Conservation (phyloP, 2,329 filamentous ascomycete species). For the Pseudopyricularia cyperi region DNA sequence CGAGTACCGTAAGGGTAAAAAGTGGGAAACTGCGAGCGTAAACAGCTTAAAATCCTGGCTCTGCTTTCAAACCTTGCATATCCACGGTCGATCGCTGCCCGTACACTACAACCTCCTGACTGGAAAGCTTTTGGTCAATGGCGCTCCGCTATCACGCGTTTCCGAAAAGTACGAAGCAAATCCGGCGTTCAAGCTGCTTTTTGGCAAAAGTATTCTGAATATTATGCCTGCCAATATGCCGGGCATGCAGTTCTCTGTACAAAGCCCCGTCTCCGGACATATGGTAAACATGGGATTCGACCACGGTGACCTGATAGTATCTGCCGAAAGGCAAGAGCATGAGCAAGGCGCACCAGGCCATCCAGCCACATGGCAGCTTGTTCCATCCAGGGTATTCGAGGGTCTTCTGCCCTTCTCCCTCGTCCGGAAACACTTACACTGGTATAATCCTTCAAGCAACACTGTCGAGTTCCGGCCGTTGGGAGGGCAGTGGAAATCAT, state of each 20-base stretch:
- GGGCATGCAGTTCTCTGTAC: constrained; percentile 27
- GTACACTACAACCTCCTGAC: constrained; percentile 37
- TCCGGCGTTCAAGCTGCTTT: constrained; percentile 25
- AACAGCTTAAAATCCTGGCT: constrained; percentile 8
- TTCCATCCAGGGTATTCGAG: constrained; percentile 25
- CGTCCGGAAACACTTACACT: constrained; percentile 28
- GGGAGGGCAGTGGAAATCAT: constrained; percentile 13
- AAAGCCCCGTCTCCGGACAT: constrained; percentile 15
- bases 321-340: constrained; percentile 7
- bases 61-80: constrained; percentile 5
- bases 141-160: constrained; percentile 30
- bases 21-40: neutral
- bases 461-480: constrained; percentile 19
- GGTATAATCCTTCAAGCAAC: constrained; percentile 22
- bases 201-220: constrained; percentile 27
- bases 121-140: constrained; percentile 38
- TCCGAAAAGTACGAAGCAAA: constrained; percentile 29
- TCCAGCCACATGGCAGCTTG: constrained; percentile 12
- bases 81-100: constrained; percentile 3
- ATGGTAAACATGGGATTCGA: constrained; percentile 18
- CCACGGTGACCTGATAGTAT: constrained; percentile 18
- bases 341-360: neutral
- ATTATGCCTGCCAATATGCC: constrained; percentile 23
- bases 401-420: constrained; percentile 21
- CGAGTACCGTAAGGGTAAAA: constrained; percentile 7